Base-by-base conservation (phyloP, 768 basidiomycete genomes). In the Podaxis mareebaensis region DNA sequence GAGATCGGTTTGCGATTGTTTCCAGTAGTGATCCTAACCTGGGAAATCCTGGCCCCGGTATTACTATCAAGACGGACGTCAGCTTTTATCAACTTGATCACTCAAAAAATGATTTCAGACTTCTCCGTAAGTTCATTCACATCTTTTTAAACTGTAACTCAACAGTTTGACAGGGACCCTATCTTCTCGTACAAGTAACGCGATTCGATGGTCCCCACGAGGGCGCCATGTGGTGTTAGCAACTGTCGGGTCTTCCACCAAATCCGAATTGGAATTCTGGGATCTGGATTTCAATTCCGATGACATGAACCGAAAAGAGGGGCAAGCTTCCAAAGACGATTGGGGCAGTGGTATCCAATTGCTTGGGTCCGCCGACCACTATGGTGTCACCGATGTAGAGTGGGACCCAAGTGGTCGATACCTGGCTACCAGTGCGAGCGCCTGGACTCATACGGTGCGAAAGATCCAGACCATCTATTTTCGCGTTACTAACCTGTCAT, bases 251-350 rank as follows among this genome's bases (percentile, higher is more conserved):
- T 96, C 93, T 8, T 91, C 93, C 11, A 88, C 85, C 70, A 99
- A 99, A 79, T 99, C 94, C 8, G 97, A 98, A 76, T 83, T 99
- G 30, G 96, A 99, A 74, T 99, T 99, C 78, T 99, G 93, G 95
- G 97, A 99, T 76, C 83, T 98, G 49, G 97, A 99, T 78, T 96
- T 97, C 74, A 89, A 85, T 67, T 77, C 76, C 30, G 91, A 92
- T 63, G 83, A 86, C 60, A 72, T 71, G 10, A 75, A 76, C 11
- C 78, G 79, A 46, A 82, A 81, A 64, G 85, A 87, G 63, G 81
- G 82, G 12, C 81, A 83, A 67, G 70, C 72, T 30, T 75, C 79
- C 2, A 83, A 85, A 67, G 84, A 85, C 57, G 96, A 96, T 53
- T 94, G 93, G 87, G 95, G 92, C 49, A 83, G 83, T 57, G 88